Evolutionary conservation across 1,284 basidiomycete genomes (phyloP), one percentile per base, ranked within the genome.

Genomic region (Ganoderma boninense): DNA sequence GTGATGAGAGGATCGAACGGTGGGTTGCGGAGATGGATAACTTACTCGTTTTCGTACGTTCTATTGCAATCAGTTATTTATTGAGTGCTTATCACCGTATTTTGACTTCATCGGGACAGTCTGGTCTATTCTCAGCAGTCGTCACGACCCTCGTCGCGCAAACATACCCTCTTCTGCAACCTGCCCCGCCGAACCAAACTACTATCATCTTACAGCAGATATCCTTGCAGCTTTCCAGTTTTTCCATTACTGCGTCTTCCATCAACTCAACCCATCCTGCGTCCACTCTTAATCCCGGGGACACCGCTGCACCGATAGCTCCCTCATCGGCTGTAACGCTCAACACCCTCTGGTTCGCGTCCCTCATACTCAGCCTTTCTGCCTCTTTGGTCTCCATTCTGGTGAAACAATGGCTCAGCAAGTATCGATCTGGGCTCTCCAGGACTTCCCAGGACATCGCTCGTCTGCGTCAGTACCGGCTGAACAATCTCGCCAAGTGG

Each of bases 371-470:
- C 38, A 73, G 71, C 35, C 74, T 75, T 7, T 23, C 69, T 3
- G 42, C 73, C 1, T 64, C 74, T 0, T 62, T 67, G 16, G 43
- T 73, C 20, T 66, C 65, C 0, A 72, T 75, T 26, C 46, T 71
- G 43, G 74, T 71, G 35, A 74, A 74, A 26, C 73, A 76, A 35
- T 77, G 76, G 76, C 35, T 72, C 1, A 61, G 56, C 43, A 46
- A 71, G 26, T 71, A 67, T 40, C 54, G 14, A 4, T 59, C 52
- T 29, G 69, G 73, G 2, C 56, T 59, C 6, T 62, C 65, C 11
- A 32, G 61, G n/a, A 52, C 64, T 18, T 65, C 69, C 16, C 66
- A 49, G 18, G 68, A 71, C 20, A 43, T 46, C 4, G 69, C 69
- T 4, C 71, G 68, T 14, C 29, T 73, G 4, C 69, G 71, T 1